Conservation (phyloP, 495 filamentous ascomycete genomes). For the Talaromyces adpressus region DNA sequence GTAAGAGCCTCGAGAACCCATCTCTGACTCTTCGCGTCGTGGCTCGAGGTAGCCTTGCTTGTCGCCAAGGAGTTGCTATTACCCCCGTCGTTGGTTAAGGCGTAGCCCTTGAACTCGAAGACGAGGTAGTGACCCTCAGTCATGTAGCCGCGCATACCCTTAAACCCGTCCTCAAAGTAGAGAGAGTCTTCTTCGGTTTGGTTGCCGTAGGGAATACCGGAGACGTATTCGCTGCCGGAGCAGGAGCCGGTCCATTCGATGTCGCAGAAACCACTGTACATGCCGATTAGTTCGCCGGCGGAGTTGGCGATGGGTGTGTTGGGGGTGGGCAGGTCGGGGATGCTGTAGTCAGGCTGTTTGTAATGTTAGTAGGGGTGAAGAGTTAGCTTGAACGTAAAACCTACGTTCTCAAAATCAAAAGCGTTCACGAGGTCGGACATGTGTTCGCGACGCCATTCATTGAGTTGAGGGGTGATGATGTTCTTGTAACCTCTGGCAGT, state of each 20-base stretch:
- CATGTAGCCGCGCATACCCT: conserved; percentile 1
- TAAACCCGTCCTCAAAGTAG: conserved; percentile 6
- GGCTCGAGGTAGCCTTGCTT: not conserved
- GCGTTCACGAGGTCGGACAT: conserved; percentile 5
- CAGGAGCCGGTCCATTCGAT: conserved; percentile 5
- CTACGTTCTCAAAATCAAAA: conserved; percentile 2
- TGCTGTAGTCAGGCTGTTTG: conserved; percentile 4
- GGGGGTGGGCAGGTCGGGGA: conserved; percentile 4
- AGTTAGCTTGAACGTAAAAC: not conserved
- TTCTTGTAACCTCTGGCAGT: conserved; percentile 4
- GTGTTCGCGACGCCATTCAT: not conserved
- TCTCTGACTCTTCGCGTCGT: not conserved
- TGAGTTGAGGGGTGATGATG: conserved; percentile 1
- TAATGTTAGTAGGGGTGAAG: not conserved
- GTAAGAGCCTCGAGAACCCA: not conserved
- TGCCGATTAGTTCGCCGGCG: conserved; percentile 2
- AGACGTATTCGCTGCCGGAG: not conserved
- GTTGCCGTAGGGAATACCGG: conserved; percentile 4
- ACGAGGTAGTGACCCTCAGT: conserved; percentile 5
- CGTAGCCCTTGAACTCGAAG: not conserved
- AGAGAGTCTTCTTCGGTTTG: conserved; percentile 4
- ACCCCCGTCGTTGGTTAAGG: not conserved
- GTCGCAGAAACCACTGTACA: conserved; percentile 4
- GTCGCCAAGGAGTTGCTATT: not conserved
- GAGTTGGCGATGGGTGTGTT: conserved; percentile 3